Conservation (phyloP, 371 early-diverging fungal genomes). For the Mortierella sp. region DNA sequence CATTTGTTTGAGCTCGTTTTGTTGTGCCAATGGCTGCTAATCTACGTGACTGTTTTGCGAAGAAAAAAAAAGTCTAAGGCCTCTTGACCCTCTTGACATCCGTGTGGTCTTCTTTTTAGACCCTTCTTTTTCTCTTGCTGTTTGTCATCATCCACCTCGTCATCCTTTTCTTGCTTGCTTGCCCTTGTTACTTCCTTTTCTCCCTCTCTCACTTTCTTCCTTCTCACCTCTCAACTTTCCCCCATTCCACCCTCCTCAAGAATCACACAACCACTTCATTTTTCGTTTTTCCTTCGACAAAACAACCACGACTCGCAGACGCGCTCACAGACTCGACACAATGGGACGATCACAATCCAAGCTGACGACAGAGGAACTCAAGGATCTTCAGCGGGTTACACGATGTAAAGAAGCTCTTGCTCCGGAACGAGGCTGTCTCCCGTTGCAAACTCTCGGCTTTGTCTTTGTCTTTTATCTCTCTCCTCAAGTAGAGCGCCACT, state of each 20-base stretch:
- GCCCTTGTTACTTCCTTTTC: neutral
- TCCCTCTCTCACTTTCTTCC: neutral
- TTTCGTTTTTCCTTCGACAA: neutral
- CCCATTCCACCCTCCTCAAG: neutral
- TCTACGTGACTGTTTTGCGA: neutral
- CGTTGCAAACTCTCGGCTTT: neutral
- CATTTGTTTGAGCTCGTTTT: too few species aligned
- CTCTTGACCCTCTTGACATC: neutral
- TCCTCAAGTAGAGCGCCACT: too few species aligned
- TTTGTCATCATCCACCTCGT: neutral
- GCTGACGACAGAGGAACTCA: conserved; percentile 83
- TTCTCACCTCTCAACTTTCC: neutral
- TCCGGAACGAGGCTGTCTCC: too few species aligned
- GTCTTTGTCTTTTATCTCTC: neutral
- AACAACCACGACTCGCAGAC: neutral
- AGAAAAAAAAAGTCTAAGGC: neutral
- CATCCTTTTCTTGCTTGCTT: neutral
- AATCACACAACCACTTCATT: neutral
- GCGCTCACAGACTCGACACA: neutral
- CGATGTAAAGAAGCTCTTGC: conserved; percentile 74
- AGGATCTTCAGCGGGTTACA: conserved; percentile 85
- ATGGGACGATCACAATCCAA: conserved; percentile 93
- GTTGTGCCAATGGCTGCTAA: neutral
- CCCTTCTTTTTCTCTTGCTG: neutral
- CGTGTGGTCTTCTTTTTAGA: neutral